phyloP scores from a whole-genome alignment of 495 filamentous ascomycete species.

The Trichocladium uniseriatum region DNA sequence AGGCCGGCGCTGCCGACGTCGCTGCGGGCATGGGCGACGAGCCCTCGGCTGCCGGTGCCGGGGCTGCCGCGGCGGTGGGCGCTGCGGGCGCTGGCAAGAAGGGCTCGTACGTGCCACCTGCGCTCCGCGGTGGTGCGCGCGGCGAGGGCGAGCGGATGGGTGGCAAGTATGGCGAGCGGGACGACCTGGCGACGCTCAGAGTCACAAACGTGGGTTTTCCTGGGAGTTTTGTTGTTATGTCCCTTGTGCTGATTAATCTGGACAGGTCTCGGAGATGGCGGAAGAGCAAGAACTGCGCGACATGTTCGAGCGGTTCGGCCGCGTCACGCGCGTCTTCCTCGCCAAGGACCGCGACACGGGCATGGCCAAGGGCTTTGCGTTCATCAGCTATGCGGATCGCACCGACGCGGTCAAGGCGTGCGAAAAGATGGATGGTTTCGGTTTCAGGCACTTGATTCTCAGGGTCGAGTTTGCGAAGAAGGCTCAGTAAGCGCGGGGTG shows the following conservation, averaged over 20 bases:
- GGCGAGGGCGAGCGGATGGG: constrained; percentile 81
- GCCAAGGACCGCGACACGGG: constrained; percentile 95
- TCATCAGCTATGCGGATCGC: constrained; percentile 90
- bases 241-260: constrained; percentile 10
- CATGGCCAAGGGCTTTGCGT: constrained; percentile 93
- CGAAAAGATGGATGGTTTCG: constrained; percentile 96
- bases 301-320: constrained; percentile 95
- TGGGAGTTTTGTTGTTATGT: constrained; percentile 31
- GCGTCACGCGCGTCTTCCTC: constrained; percentile 92
- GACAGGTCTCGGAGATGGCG: constrained; percentile 87
- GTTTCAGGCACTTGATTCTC: constrained; percentile 82
- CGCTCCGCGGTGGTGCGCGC: constrained; percentile 63
- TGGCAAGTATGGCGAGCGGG: constrained; percentile 80
- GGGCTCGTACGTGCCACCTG: constrained; percentile 84
- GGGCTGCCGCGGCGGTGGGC: constrained; percentile 32
- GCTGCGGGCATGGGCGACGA: constrained; percentile 48
- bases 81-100: constrained; percentile 57
- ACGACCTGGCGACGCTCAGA: constrained; percentile 89
- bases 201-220: constrained; percentile 81
- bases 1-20: constrained; percentile 42
- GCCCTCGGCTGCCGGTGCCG: constrained; percentile 25
- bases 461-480: constrained; percentile 90
- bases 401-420: constrained; percentile 83
- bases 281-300: constrained; percentile 90
- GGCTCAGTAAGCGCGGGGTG: constrained; percentile 31